Percentiles rank a stretch among this genome's conserved stretches.
These are phyloP conservation scores for Diutina rugosa DNA, from an alignment of 1,139 yeast genomes.

Conservation along the genomic window DNA sequence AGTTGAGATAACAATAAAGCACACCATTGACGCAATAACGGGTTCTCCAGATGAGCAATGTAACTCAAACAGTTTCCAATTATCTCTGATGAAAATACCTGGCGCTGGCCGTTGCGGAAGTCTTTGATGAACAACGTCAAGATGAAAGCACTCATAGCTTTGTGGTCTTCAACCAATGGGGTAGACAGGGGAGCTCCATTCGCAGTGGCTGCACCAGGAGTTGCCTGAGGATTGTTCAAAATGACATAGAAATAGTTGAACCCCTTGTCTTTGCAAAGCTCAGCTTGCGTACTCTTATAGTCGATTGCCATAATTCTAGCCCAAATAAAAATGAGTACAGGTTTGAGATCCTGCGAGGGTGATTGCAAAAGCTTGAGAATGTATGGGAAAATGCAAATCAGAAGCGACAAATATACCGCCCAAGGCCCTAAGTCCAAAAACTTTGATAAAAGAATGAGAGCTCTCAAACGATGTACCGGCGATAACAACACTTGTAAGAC, in stretches of 20 bases:
- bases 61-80: slow-evolving; percentile 56
- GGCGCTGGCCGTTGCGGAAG: slow-evolving; percentile 66
- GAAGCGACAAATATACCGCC: slow-evolving; percentile 88
- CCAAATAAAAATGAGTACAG: slow-evolving; percentile 93
- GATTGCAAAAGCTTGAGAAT: slow-evolving; percentile 82
- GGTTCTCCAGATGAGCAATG: slow-evolving; percentile 65
- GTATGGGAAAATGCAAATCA: slow-evolving; percentile 94
- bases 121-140: slow-evolving; percentile 73
- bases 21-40: slow-evolving; percentile 88
- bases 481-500: slow-evolving; percentile 85
- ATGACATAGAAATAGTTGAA: slow-evolving; percentile 79
- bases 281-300: slow-evolving; percentile 81
- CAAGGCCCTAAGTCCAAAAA: slow-evolving; percentile 93
- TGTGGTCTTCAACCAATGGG: slow-evolving; percentile 51
- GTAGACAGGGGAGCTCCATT: slow-evolving; percentile 18
- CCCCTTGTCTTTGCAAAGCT: slow-evolving; percentile 82
- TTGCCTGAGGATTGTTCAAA: slow-evolving; percentile 19
- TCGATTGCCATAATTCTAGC: slow-evolving; percentile 96
- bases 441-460: slow-evolving; percentile 69
- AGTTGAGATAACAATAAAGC: slow-evolving; percentile 65
- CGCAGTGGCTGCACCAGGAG: slow-evolving; percentile 10
- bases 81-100: slow-evolving; percentile 65
- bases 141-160: slow-evolving; percentile 92
- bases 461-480: slow-evolving; percentile 87
- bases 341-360: slow-evolving; percentile 91